Base-by-base conservation (phyloP, 495 filamentous ascomycete species). In the Penicillium diatomitis region DNA sequence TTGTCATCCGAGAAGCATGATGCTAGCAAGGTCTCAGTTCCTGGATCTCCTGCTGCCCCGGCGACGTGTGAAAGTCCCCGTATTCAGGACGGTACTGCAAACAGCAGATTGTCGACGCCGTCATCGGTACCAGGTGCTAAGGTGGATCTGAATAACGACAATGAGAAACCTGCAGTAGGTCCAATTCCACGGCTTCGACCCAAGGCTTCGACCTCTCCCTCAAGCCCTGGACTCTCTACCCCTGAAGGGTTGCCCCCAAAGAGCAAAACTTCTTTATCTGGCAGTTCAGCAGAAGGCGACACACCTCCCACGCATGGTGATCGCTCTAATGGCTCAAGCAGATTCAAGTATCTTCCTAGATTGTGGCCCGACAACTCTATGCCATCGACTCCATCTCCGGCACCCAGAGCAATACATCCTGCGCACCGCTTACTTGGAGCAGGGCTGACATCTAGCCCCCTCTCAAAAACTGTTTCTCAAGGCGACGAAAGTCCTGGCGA, bases 271-370 rank as follows among this genome's bases (percentile, higher is more conserved):
- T 30, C 38, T 2, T 8, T 12, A 7, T 30, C 41, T 4, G 40
- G 46, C 0, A 28, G 42, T 29, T 32, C 48, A 3, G 32, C 43
- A n/a, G 46, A 40, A 4, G 34, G 47, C 5, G 44, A 46, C 32
- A 51, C 45, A 2, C 45, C 48, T 28, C 48, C 44, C 10, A 38
- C 35, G 9, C 20, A 11, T 4, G 4, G 32, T 30, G 47, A 54
- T 8, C 48, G 54, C n/a, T 12, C 44, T 12, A 44, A 51, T 40
- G 47, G 44, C 5, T 32, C 30, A 6, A 51, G 44, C 6, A 51
- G 48, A 37, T 37, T 48, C 31, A 53, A 51, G 32, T 57, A 53
- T 28, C 43, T 53, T 35, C 54, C 46, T 7, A 38, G 20, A n/a
- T 9, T 9, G n/a, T 53, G 46, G 46, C 11, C 47, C 5, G 39